Base-by-base conservation (phyloP, 2,329 filamentous ascomycete genomes). In the Calonectria honghensis region DNA sequence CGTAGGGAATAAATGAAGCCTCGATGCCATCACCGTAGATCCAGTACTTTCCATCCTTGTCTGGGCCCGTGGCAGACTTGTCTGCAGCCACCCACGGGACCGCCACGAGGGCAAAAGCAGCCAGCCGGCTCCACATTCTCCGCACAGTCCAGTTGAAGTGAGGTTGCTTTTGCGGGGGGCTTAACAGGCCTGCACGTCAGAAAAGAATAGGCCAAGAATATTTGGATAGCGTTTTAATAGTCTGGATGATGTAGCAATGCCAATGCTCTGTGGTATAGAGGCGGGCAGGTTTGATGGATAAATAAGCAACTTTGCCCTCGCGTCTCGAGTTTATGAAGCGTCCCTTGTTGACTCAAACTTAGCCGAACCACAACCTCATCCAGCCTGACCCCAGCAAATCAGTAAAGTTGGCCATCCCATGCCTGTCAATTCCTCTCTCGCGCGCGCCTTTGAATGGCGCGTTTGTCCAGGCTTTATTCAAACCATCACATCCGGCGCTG, bases 1-100 rank as follows among this genome's bases (percentile, higher is more conserved):
- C 94, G 80, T 96, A 96, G 1, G 93, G 89, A 59, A 96, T 92
- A 84, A 96, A 96, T 61, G 89, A 86, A 11, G 92, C 93, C 67
- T 91, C 87, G 79, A 96, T 93, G 72, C 91, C 91, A 67, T 92
- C 88, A 76, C 93, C 91, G 73, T 89, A 86, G 83, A 96, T 91
- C 87, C 92, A 93, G 86, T 95, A 96, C 84, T 96, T 94, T 75
- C 92, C 92, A 78, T 92, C 84, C 77, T 86, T 83, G 81, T 93
- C 91, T 0, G 91, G 89, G 29, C 85, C 77, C 20, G 76, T 76
- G 72, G 71, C 54, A n/a, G 78, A 77, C 37, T 73, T 66, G 41
- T 7, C 69, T 4, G 54, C 52, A 3, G 63, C 64, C 10, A 41
- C 72, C 59, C 66, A 61, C 14, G 72, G 61, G 7, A 64, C 45